Conservation (phyloP, 768 basidiomycete species). For the Collybia nuda region DNA sequence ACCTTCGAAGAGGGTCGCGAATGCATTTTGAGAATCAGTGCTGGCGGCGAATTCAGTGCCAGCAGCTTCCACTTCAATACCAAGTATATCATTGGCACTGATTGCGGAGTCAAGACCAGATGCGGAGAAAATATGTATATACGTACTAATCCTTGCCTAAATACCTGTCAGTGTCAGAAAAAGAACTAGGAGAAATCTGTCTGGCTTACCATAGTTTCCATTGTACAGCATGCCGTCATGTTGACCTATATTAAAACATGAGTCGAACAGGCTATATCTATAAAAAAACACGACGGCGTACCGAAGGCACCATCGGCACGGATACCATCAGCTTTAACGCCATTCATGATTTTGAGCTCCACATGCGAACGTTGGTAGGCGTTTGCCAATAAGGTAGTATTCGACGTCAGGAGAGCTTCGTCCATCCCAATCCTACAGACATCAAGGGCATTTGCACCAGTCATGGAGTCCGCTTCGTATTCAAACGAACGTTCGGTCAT, state of each 20-base stretch:
- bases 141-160: constrained; percentile 45
- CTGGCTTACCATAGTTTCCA: constrained; percentile 61
- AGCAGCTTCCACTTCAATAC: constrained; percentile 58
- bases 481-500: constrained; percentile 54
- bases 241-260: constrained; percentile 33
- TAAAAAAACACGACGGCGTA: constrained; percentile 12
- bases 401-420: constrained; percentile 37
- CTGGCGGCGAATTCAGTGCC: constrained; percentile 58
- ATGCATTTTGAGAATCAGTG: constrained; percentile 39
- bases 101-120: neutral
- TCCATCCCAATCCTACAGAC: constrained; percentile 65
- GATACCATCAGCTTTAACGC: constrained; percentile 59
- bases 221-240: constrained; percentile 69
- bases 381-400: constrained; percentile 44
- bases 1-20: constrained; percentile 57
- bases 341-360: constrained; percentile 50
- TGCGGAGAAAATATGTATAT: neutral
- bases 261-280: neutral
- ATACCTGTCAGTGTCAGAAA: neutral
- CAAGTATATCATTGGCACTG: constrained; percentile 63
- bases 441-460: constrained; percentile 68
- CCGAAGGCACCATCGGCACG: constrained; percentile 51
- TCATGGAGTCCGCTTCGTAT: constrained; percentile 46
- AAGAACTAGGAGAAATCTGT: neutral
- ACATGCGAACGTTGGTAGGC: constrained; percentile 51